Conservation (phyloP, 352 stramenopile species). For the Chrysophaeum taylorii region DNA sequence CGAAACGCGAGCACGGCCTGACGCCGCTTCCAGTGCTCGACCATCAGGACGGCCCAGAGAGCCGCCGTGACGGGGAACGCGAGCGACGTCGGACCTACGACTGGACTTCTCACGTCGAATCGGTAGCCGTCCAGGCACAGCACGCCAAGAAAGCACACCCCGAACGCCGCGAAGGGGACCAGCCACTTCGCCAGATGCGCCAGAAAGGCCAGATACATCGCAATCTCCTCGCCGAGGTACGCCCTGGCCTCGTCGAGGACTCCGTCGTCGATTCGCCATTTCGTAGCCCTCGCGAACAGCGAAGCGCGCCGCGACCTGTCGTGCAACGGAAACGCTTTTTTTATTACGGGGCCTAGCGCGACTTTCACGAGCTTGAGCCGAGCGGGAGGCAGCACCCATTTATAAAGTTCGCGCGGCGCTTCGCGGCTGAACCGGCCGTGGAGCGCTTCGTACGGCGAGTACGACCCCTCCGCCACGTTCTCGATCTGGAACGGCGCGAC, state of each 20-base stretch:
- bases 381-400: too few relatives aligned
- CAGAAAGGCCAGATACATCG: conserved; percentile 73
- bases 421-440: too few relatives aligned
- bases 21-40: conserved; percentile 78
- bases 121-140: conserved; percentile 5
- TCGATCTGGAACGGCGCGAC: too few relatives aligned
- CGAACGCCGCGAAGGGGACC: conserved; percentile 50
- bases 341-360: too few relatives aligned
- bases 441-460: too few relatives aligned
- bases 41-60: conserved; percentile 66
- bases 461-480: too few relatives aligned
- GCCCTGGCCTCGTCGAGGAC: conserved; percentile 63
- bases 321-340: conserved; percentile 29
- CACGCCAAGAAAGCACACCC: conserved; percentile 48
- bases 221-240: conserved; percentile 73
- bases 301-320: conserved; percentile 18
- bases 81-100: conserved; percentile 11
- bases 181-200: conserved; percentile 77
- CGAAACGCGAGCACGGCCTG: conserved; percentile 56
- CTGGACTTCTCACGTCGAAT: too few relatives aligned
- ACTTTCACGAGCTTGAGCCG: too few relatives aligned
- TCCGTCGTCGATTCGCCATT: background rate
- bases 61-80: conserved; percentile 34
- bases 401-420: too few relatives aligned
- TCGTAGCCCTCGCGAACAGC: too few relatives aligned